Percentiles rank a stretch among this genome's conserved stretches.
These are phyloP conservation scores for Colletotrichum tropicale DNA, from an alignment of 2,329 filamentous ascomycete genomes.

Conservation along the genomic window DNA sequence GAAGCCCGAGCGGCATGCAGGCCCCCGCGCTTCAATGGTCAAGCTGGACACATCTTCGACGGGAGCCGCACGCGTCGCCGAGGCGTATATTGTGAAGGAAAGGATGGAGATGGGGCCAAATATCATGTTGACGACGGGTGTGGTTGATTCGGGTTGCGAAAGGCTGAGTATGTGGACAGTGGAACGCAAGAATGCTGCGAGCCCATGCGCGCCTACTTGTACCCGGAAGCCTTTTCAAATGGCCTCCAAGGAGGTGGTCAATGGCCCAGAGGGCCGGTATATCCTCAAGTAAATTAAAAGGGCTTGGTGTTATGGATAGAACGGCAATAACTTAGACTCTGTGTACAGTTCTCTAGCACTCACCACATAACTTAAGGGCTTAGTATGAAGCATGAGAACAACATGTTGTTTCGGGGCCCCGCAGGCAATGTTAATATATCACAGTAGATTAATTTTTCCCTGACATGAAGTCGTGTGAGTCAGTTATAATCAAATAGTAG, in stretches of 20 bases:
- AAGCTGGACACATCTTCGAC: background rate
- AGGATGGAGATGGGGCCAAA: background rate
- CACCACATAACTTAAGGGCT: background rate
- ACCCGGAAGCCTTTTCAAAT: background rate
- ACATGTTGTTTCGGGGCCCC: background rate
- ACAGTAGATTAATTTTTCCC: background rate
- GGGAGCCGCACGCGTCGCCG: accelerated
- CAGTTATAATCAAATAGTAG: background rate
- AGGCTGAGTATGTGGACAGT: background rate
- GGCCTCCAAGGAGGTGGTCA: background rate
- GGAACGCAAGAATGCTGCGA: background rate
- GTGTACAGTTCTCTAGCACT: background rate
- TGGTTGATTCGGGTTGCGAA: accelerated
- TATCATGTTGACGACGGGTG: accelerated
- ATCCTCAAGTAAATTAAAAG: background rate
- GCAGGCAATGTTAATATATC: background rate
- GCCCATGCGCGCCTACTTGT: background rate
- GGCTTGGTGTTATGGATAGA: accelerated
- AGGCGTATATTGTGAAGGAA: background rate
- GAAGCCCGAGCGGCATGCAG: background rate
- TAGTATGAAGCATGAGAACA: background rate
- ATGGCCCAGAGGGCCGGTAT: background rate
- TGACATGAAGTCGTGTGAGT: background rate
- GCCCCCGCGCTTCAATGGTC: background rate
- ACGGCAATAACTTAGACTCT: background rate